Base-by-base conservation (phyloP, 1,139 yeast genomes). In the Suhomyces guaymorum region DNA sequence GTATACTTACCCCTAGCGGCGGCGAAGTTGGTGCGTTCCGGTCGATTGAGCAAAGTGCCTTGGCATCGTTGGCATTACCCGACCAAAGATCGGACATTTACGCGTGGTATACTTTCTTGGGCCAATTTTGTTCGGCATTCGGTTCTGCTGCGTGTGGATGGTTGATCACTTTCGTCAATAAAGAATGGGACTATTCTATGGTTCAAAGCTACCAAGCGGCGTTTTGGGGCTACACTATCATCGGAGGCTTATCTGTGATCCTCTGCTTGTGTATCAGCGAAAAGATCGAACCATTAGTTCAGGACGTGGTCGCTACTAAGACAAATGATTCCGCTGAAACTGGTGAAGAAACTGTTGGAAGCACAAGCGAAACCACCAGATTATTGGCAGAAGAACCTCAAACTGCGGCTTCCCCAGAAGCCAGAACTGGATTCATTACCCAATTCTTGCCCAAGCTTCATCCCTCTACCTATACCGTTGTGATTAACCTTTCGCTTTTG, bases 1-100 rank as follows among this genome's bases (percentile, higher is more conserved):
- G 75, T 2, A 59, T 66, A 11, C 49, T 68, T 24, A 66, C 73
- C 1, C 70, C 72, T 4, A 57, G 63, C 18, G 74, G 74, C 1
- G 70, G 67, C 2, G 75, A 69, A 41, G 73, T 67, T 11, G 73
- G 73, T 0, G 67, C 72, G 0, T 68, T 66, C 44, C 52, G 73
- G 35, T 59, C 71, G 3, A 55, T 67, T 15, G 75, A 69, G 42
- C 72, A 66, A 34, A 54, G 68, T 25, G 44, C 66, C 1, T 57
- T 68, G 25, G 71, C 73, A 0, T 56, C 66, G 9, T 52, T 67
- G 42, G 57, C 58, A 2, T 48, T 53, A 4, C 42, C 51, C 9
- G 48, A 51, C 7, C 50, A 62, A 15, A 48, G 72, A 34, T 63
- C 73, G 0, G 75, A 69, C 46, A 54, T 64, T 19, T 69, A 63